phyloP scores from a whole-genome alignment of 1,284 basidiomycete species.

The Ceratobasidium sp. region DNA sequence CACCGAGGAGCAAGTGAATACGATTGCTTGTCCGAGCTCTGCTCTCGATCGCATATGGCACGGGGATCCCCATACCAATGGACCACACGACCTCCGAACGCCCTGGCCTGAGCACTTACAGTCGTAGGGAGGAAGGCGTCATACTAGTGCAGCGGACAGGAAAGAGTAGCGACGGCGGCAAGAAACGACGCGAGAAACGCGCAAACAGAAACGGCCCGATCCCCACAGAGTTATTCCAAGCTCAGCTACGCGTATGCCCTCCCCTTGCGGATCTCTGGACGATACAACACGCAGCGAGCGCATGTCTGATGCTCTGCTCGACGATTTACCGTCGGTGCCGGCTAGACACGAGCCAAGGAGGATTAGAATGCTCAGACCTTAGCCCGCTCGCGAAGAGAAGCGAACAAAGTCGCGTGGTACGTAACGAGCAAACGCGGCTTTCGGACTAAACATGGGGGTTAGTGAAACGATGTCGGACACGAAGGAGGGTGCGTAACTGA shows the following conservation, averaged over 20 bases:
- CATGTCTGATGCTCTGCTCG: constrained; percentile 31
- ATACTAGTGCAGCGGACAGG: neutral
- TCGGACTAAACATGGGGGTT: constrained; percentile 18
- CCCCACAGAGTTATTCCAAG: constrained; percentile 32
- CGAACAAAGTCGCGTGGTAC: constrained; percentile 5
- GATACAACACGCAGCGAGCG: constrained; percentile 10
- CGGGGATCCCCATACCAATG: too few relatives aligned
- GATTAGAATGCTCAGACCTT: constrained; percentile 33
- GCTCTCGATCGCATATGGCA: too few relatives aligned
- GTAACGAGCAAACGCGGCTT: constrained; percentile 30
- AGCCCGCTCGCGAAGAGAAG: constrained; percentile 8
- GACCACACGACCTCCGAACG: too few relatives aligned
- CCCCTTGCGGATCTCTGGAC: constrained; percentile 14
- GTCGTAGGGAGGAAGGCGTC: too few relatives aligned
- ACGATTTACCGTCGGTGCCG: constrained; percentile 12
- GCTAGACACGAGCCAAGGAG: constrained; percentile 13
- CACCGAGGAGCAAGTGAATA: too few relatives aligned
- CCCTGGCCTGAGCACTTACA: neutral
- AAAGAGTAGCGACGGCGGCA: neutral
- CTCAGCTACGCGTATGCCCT: constrained; percentile 1
- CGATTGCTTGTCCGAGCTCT: too few relatives aligned
- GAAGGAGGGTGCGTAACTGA: too few relatives aligned
- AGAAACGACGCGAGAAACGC: neutral
- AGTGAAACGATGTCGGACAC: too few relatives aligned
- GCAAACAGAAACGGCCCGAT: neutral